These are phyloP conservation scores for Lepiota brunneoincarnata DNA, from an alignment of 768 basidiomycete species.

Conservation along the genomic window DNA sequence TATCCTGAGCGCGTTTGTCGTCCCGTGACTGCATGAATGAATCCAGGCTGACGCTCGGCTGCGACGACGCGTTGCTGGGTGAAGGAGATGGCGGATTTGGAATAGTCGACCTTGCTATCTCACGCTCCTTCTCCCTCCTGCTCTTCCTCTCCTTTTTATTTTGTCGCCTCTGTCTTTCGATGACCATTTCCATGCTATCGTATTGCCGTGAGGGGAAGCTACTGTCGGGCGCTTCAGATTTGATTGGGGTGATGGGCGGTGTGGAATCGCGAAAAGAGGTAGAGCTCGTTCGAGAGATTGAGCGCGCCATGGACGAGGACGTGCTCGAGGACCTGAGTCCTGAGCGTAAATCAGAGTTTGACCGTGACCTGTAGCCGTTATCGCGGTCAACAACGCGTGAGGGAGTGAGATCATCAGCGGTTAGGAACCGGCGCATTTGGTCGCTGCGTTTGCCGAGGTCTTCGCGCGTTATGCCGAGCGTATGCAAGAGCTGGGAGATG, in stretches of 20 bases:
- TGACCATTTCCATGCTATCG: constrained; percentile 75
- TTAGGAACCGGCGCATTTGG: constrained; percentile 80
- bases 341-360: constrained; percentile 31
- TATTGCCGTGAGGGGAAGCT: constrained; percentile 51
- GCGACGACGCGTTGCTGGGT: constrained; percentile 45
- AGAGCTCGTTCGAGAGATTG: constrained; percentile 43
- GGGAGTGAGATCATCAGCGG: constrained; percentile 45
- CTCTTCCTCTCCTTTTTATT: constrained; percentile 50
- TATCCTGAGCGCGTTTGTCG: constrained; percentile 34
- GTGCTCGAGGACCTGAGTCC: constrained; percentile 34
- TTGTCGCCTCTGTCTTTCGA: constrained; percentile 69
- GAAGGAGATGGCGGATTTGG: constrained; percentile 48
- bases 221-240: constrained; percentile 56
- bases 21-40: constrained; percentile 58
- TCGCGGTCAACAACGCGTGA: constrained; percentile 42
- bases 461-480: constrained; percentile 74
- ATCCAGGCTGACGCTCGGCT: constrained; percentile 42
- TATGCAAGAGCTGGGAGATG: constrained; percentile 68
- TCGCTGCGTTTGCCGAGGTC: constrained; percentile 70
- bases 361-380: constrained; percentile 29
- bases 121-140: constrained; percentile 48
- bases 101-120: constrained; percentile 29
- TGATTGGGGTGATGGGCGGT: constrained; percentile 61
- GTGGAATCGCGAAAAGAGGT: constrained; percentile 51
- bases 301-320: constrained; percentile 37